Percentiles rank a stretch among this genome's conserved stretches.
Evolutionary conservation across 176 grass and related monocot species (phyloP).

Genomic region (Oropetium thomaeum): DNA sequence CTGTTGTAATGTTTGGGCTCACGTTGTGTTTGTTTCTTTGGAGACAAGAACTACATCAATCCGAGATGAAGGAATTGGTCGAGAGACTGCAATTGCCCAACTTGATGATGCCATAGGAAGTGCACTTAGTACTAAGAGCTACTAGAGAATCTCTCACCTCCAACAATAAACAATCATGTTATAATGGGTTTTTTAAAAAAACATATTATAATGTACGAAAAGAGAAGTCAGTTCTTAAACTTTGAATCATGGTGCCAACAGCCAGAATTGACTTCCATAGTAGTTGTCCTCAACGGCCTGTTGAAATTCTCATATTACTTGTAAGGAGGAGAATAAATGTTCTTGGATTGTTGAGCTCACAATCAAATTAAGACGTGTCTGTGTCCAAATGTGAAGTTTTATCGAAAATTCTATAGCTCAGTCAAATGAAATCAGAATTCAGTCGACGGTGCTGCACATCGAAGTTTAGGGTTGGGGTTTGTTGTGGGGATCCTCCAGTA

Average conservation of each 20-base stretch:
- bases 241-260: neutral
- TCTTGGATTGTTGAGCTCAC: neutral
- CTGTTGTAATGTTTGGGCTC: neutral
- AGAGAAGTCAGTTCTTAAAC: neutral
- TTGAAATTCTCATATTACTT: neutral
- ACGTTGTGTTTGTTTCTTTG: neutral
- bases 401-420: too few relatives aligned
- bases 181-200: neutral
- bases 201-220: neutral
- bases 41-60: slow-evolving; percentile 37
- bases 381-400: too few relatives aligned
- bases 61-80: slow-evolving; percentile 53
- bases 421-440: too few relatives aligned
- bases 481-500: too few relatives aligned
- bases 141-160: neutral
- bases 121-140: slow-evolving; percentile 10
- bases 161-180: neutral
- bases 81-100: slow-evolving; percentile 42
- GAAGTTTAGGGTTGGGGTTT: too few relatives aligned
- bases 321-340: neutral
- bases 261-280: neutral
- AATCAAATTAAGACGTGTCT: neutral
- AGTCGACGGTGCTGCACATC: too few relatives aligned
- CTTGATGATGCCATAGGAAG: slow-evolving; percentile 35
- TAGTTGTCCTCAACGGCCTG: neutral